Conservation (phyloP, 139 green algal genomes). For the Eudorina sp. region DNA sequence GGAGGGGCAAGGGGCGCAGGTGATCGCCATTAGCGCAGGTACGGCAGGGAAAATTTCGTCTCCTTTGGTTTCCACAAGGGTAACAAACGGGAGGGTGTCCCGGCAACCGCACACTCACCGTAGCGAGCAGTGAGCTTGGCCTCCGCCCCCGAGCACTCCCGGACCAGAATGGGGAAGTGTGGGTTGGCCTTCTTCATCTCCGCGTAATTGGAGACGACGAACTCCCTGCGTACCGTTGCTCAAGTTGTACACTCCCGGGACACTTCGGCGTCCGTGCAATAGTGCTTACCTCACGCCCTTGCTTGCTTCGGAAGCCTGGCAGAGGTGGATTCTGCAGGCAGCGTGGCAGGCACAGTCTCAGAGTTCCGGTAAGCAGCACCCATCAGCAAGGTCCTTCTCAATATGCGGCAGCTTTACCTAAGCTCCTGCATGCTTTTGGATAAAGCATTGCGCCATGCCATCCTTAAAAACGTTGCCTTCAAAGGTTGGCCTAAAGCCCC, state of each 20-base stretch:
- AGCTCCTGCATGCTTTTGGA: slow-evolving; percentile 86
- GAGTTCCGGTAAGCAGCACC: not conserved
- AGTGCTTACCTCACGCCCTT: slow-evolving; percentile 76
- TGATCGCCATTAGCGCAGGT: no score
- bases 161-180: slow-evolving; percentile 87
- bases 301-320: slow-evolving; percentile 79
- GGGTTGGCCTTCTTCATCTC: slow-evolving; percentile 94
- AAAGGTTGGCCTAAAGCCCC: no score
- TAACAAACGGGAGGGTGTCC: not conserved
- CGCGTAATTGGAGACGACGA: slow-evolving; percentile 83
- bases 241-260: not conserved
- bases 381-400: not conserved
- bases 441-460: slow-evolving; percentile 71
- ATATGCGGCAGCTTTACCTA: slow-evolving; percentile 59
- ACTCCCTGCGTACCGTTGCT: slow-evolving; percentile 76
- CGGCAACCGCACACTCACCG: slow-evolving; percentile 64
- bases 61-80: not conserved
- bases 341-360: not conserved
- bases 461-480: no score
- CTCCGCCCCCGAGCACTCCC: slow-evolving; percentile 80
- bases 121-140: slow-evolving; percentile 86
- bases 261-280: no score
- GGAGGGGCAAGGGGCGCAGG: not conserved
- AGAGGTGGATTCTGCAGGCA: slow-evolving; percentile 83
- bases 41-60: no score